Base-by-base conservation (phyloP, 192 early-diverging fungal genomes). In the Radiomyces spectabilis region DNA sequence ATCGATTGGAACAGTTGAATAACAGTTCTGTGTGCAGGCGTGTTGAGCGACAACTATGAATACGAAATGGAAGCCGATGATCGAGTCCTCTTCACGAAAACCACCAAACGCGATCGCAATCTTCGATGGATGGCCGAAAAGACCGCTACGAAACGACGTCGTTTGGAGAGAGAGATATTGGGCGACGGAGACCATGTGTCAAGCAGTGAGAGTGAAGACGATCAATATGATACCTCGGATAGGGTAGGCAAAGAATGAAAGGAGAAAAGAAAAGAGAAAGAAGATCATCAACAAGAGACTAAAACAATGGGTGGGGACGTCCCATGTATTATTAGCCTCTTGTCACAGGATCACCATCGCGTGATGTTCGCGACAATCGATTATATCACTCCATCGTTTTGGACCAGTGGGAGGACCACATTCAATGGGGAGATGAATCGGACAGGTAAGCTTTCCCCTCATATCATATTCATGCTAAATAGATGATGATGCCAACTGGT, bases 331-430 rank as follows among this genome's bases (percentile, higher is more conserved):
- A 21, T 18, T 42, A 50, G 39, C 2, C 33, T 35, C 30, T 13
- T 9, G 15, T 8, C 13, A 33, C 31, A 26, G 37, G 38, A 6
- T 35, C 26, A 18, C 2, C 25, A 6, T 10, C 33, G 16, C 13
- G 19, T 40, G 24, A 44, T n/a, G 9, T 66, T 4, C 38, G 63
- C 41, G 31, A 67, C 35, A 45, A 67, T 41, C 55, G 51, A 21
- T 66, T 79, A n/a, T 80, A 75, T 64, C 72, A 80, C 49, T 78
- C 90, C 5, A 63, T 94, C 33, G 77, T 88, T 41, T 69, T 93
- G 32, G 87, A 91, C 32, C 52, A 64, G 24, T 97, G 94, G 94
- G 91, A 97, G 55, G 80, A 87, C 21, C 66, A 81, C 5, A 84
- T 97, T 39, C 42, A 88, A 15, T 97, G 94, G 94, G 66, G 76